Evolutionary conservation across 2,329 filamentous ascomycete species (phyloP), one percentile per base, ranked within the genome.

Genomic region (Nigrograna mackinnonii): DNA sequence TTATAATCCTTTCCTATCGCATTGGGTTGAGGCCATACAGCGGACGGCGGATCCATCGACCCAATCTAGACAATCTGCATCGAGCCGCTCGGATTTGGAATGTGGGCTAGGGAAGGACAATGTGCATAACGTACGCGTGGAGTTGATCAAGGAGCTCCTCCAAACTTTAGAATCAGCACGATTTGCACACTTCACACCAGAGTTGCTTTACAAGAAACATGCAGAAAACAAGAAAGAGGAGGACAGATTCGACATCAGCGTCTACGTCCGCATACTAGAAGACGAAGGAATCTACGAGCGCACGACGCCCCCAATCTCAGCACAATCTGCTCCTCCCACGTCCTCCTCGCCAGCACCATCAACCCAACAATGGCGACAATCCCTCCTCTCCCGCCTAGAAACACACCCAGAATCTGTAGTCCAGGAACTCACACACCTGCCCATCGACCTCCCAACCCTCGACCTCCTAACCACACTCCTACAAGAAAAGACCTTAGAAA

Each of bases 401-500:
- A 44, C 39, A 6, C 39, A 58, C 5, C 64, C 57, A n/a, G 34
- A 49, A 6, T 34, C 39, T 9, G 59, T 62, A 2, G 47, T 60
- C 12, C 47, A 55, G 22, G 56, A 62, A 19, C 52, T 71, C 22
- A 65, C 57, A 6, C 63, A 56, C 36, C 58, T 70, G 13, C 67
- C 68, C 33, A 50, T 71, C 22, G 57, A 64, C 18, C 49, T 71
- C n/a, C 47, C 57, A 5, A 64, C 57, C 19, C 63, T 71, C 41
- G 68, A 71, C 30, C 60, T 67, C 41, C 52, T 71, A 35, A 71
- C 65, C 32, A 62, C 54, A n/a, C 53, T 70, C n/a, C 55, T 70
- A 38, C 49, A 57, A 31, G 49, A 58, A 18, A 34, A 37, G 19
- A 58, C 54, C 3, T 56, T 66, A 21, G 45, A 54, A 28, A 30